Evolutionary conservation across 768 basidiomycete species (phyloP), one percentile per base, ranked within the genome.

Genomic region (Trichaptum fuscoviolaceum): DNA sequence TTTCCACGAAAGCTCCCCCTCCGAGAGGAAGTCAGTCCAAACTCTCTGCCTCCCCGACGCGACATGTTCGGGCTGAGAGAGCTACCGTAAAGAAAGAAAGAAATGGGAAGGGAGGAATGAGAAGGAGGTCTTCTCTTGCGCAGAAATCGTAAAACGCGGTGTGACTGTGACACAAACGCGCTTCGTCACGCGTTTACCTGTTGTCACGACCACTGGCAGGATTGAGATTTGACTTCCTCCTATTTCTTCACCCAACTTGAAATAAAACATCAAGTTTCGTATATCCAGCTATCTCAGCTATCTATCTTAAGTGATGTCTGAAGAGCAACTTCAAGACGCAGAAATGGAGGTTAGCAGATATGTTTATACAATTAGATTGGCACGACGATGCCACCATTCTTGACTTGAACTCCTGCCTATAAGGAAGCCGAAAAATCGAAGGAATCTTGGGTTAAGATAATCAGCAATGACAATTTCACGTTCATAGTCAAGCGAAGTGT

Each of bases 31-130:
- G 85, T 78, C 27, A 87, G 78, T 15, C 87, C 87, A 74, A 89
- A 88, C 25, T 78, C 79, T 35, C 83, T 81, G 36, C 81, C 80
- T 63, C 67, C 69, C 62, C 87, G 86, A 71, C 84, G 80, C 63
- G 82, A 83, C 76, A 77, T 25, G 24, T 23, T 61, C 25, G 30
- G 23, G 59, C 3, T 24, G 23, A 34, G 59, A 24, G 59, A 61
- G 15, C 42, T 52, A 12, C 12, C 12, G 42, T 52, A 52, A 30
- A 52, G 42, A 52, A 12, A 52, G 42, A 52, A 3, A 20, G 20
- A 20, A 52, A 52, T 4, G 20, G 5, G 42, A 3, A 52, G 42
- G 42, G 20, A 52, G 42, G 42, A 30, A 30, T 30, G n/a, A n/a
- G n/a, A 30, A 30, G 30, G 30, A 30, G 30, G 30, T 30, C 30